Evolutionary conservation across 2,329 filamentous ascomycete genomes (phyloP), one percentile per base, ranked within the genome.

Genomic region (Aspergillus ustus): DNA sequence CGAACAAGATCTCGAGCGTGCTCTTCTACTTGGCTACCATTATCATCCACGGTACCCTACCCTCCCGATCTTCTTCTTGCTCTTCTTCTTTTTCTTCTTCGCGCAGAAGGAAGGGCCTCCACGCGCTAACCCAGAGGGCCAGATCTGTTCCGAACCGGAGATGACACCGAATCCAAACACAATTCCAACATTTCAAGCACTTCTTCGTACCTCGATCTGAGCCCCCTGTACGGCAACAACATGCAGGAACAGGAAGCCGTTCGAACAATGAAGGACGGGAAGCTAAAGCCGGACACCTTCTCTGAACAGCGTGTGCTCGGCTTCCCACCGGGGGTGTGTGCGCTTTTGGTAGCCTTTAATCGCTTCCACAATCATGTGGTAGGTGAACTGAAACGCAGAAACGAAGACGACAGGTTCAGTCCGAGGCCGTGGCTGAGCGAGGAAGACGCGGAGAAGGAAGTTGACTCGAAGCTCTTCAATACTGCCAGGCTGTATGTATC

Each of bases 191-290:
- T 59, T 89, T 86, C 0, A 81, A 87, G 64, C 91, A 88, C 0
- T 92, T 89, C 0, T n/a, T 92, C 89, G 0, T 93, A 93, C 65
- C 83, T 93, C 22, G 90, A 93, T 70, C 79, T 93, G 1, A 83
- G 87, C 0, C 90, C 90, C 0, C 78, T 93, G 2, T 93, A 93
- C 66, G 91, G 90, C 2, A 89, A 85, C 54, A 87, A 85, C 50
- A 81, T 85, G 67, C 77, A 80, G 28, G 86, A 90, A 63, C 89
- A 91, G 68, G 78, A 87, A 49, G 73, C 80, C 63, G 85, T 91
- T 69, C 82, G 89, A 28, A 87, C 87, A 1, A 83, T 85, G 73
- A 82, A 84, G 46, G 84, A 88, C 62, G 89, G 89, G 13, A 87
- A 85, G 67, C 79, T 92, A 62, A 91, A 91, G 74, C 86, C 87